phyloP scores from a whole-genome alignment of 345 rosid species.

The Odontarrhena argentea region DNA sequence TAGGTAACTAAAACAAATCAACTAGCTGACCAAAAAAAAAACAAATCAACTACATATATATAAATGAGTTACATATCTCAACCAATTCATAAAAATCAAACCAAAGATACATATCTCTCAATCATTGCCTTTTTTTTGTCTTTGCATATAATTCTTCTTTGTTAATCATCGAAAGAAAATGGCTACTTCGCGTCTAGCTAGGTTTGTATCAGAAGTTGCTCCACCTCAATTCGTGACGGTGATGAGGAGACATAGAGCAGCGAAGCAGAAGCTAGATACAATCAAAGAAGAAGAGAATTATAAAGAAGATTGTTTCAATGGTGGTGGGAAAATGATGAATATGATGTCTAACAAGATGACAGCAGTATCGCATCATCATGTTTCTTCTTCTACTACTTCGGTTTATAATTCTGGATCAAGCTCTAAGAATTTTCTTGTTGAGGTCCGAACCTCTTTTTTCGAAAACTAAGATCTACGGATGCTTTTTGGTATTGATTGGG shows the following conservation, averaged over 20 bases:
- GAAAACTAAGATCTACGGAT: neutral
- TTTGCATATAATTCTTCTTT: neutral
- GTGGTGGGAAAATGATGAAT: conserved; percentile 43
- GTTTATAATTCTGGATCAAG: conserved; percentile 28
- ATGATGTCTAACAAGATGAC: conserved; percentile 25
- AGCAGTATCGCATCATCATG: conserved; percentile 7
- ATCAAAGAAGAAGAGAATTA: conserved; percentile 73
- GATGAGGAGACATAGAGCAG: conserved; percentile 59
- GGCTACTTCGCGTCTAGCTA: conserved; percentile 70
- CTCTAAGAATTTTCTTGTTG: conserved; percentile 43
- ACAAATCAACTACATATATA: conserved; percentile 9
- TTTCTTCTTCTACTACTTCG: conserved; percentile 22
- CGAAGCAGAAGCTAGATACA: conserved; percentile 65
- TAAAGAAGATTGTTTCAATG: conserved; percentile 46
- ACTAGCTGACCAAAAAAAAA: no score
- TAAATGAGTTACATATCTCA: conserved; percentile 29
- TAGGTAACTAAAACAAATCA: conserved; percentile 19
- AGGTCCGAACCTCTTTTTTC: conserved; percentile 41
- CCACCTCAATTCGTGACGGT: conserved; percentile 78
- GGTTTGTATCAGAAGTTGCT: conserved; percentile 76
- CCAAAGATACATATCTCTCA: neutral
- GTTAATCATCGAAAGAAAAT: conserved; percentile 25
- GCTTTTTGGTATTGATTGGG: conserved; percentile 23
- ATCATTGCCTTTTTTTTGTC: neutral
- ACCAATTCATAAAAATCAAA: conserved; percentile 25